Evolutionary conservation across 2,329 filamentous ascomycete species (phyloP).

Genomic region (Helotiales sp.): DNA sequence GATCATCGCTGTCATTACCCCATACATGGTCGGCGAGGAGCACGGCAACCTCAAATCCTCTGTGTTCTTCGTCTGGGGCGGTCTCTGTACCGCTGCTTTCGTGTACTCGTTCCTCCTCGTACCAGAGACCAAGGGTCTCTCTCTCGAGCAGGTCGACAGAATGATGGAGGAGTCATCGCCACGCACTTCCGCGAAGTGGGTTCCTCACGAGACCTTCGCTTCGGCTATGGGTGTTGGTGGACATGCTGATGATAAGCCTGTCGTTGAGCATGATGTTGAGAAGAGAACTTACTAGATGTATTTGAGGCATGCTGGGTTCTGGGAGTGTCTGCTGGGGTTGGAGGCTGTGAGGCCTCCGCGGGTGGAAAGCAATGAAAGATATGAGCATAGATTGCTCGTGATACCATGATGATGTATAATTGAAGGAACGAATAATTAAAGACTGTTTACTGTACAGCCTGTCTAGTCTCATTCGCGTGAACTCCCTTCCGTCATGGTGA

Average conservation of each 20-base stretch:
- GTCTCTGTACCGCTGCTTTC: slow-evolving; percentile 59
- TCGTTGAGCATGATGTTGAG: slow-evolving; percentile 16
- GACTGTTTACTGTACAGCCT: not conserved
- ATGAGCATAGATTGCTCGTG: slow-evolving; percentile 6
- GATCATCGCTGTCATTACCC: slow-evolving; percentile 71
- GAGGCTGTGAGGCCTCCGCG: not conserved
- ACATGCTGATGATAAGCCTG: not conserved
- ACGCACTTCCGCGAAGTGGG: slow-evolving; percentile 42
- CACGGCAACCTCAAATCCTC: slow-evolving; percentile 50
- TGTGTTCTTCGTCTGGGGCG: slow-evolving; percentile 64
- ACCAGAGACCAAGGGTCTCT: slow-evolving; percentile 76
- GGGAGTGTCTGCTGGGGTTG: not conserved
- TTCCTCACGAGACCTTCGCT: slow-evolving; percentile 39
- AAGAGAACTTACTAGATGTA: slow-evolving; percentile 1
- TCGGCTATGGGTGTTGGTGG: slow-evolving; percentile 29
- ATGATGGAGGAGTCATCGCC: slow-evolving; percentile 57
- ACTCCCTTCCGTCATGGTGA: too few species aligned
- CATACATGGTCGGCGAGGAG: slow-evolving; percentile 68
- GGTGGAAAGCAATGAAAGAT: not conserved
- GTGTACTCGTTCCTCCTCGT: slow-evolving; percentile 64
- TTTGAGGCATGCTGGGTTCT: too few species aligned
- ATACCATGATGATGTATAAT: slow-evolving; percentile 9
- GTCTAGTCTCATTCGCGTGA: not conserved
- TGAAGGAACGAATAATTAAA: slow-evolving; percentile 7
- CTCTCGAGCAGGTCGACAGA: slow-evolving; percentile 74